Evolutionary conservation across 306 rosid genomes (phyloP).

Genomic region (Cucumis cinereus): DNA sequence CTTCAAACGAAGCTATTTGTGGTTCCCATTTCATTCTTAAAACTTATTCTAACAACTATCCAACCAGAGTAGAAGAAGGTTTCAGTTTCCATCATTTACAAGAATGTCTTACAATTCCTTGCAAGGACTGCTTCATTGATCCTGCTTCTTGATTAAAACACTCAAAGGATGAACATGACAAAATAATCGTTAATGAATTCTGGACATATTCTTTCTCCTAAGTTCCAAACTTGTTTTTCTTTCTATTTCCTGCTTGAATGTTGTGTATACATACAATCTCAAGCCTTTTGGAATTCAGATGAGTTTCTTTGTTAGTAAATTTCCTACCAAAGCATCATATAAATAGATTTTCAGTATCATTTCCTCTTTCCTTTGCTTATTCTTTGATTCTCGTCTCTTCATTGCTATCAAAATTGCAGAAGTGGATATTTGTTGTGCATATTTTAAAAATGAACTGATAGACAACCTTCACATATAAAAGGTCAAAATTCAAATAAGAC

Average conservation of each 20-base stretch:
- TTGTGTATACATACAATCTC: neutral
- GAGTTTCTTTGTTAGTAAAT: neutral
- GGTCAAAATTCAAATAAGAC: neutral
- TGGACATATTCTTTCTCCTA: neutral
- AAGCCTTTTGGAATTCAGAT: neutral
- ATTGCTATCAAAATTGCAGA: neutral
- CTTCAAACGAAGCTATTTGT: constrained; percentile 14
- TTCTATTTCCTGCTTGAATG: neutral
- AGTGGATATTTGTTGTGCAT: neutral
- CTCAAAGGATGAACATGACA: neutral
- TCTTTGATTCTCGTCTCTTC: neutral
- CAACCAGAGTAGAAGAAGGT: constrained; percentile 1
- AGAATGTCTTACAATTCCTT: constrained; percentile 6
- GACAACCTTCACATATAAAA: neutral
- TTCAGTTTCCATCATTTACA: neutral
- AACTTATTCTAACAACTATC: constrained; percentile 14
- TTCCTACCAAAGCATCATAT: neutral
- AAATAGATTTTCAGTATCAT: neutral
- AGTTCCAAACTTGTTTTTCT: neutral
- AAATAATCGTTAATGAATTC: neutral
- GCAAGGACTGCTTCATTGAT: neutral
- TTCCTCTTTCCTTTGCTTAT: neutral
- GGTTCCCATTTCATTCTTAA: constrained; percentile 21
- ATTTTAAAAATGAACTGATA: neutral
- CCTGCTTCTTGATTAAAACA: neutral